phyloP scores from a whole-genome alignment of 1,284 basidiomycete species.

The Rhizoctonia solani region DNA sequence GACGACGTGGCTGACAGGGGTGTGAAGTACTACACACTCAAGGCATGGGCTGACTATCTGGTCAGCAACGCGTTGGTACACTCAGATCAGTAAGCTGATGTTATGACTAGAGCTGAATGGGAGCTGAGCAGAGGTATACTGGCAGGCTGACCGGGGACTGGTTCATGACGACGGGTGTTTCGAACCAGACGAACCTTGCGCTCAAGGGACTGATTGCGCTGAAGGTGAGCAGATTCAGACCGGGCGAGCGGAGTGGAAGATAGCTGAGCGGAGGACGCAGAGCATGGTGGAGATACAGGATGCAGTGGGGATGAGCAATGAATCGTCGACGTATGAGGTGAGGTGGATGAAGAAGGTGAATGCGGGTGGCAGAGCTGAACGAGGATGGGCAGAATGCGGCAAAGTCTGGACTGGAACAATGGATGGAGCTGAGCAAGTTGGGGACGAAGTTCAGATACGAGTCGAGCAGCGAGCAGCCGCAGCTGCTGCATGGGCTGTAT shows the following conservation, averaged over 20 bases:
- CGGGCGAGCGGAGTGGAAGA: background rate
- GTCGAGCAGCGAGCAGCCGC: constrained; percentile 1
- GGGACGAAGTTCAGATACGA: constrained; percentile 21
- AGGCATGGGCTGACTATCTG: constrained; percentile 21
- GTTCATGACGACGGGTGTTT: too few relatives aligned
- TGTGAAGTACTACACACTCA: constrained; percentile 18
- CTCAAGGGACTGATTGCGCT: constrained; percentile 21
- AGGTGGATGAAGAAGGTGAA: too few relatives aligned
- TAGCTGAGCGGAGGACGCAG: background rate
- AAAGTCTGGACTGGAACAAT: constrained; percentile 15
- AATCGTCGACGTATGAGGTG: too few relatives aligned
- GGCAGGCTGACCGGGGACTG: too few relatives aligned
- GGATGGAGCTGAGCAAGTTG: constrained; percentile 9
- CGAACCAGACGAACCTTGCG: constrained; percentile 23
- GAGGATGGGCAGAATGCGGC: constrained; percentile 18
- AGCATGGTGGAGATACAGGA: constrained; percentile 30
- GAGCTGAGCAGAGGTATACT: too few relatives aligned
- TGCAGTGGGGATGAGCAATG: constrained; percentile 18
- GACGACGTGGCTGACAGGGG: background rate
- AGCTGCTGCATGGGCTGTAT: too few relatives aligned
- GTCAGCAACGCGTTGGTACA: background rate
- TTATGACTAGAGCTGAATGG: too few relatives aligned
- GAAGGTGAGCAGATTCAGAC: background rate
- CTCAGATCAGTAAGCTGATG: background rate
- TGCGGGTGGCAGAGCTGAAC: too few relatives aligned